Conservation (phyloP, 495 filamentous ascomycete species). For the Pseudoneurospora amorphoporcata region DNA sequence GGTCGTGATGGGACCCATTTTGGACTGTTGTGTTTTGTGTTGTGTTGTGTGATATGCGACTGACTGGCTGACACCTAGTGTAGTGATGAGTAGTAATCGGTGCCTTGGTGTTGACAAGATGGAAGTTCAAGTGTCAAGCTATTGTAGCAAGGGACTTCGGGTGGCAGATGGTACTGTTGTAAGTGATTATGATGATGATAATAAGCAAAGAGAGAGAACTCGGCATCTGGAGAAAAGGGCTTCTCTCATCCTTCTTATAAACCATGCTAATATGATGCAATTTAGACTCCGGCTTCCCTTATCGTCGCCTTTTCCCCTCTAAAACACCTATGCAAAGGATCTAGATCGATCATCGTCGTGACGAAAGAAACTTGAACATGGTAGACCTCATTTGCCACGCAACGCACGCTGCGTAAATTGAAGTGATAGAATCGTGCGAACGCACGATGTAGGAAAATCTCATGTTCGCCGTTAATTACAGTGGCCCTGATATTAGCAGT, state of each 20-base stretch:
- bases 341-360: neutral
- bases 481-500: neutral
- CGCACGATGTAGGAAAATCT: neutral
- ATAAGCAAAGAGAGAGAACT: neutral
- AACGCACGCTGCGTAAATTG: neutral
- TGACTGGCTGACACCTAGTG: neutral
- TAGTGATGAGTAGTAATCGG: neutral
- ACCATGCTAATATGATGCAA: neutral
- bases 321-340: neutral
- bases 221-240: neutral
- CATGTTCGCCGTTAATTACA: neutral
- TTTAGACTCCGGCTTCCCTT: neutral
- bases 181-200: neutral
- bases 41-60: neutral
- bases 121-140: neutral
- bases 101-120: neutral
- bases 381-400: neutral
- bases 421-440: neutral
- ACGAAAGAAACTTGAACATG: neutral
- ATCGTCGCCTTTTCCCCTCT: neutral
- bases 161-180: neutral
- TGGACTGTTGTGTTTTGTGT: neutral
- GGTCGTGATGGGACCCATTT: conserved; percentile 20
- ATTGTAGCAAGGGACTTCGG: neutral
- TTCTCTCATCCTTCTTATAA: neutral